Percentiles rank a stretch among this genome's conserved stretches.
These are phyloP conservation scores for Boletus fagicola DNA, from an alignment of 768 basidiomycete species.

Conservation along the genomic window DNA sequence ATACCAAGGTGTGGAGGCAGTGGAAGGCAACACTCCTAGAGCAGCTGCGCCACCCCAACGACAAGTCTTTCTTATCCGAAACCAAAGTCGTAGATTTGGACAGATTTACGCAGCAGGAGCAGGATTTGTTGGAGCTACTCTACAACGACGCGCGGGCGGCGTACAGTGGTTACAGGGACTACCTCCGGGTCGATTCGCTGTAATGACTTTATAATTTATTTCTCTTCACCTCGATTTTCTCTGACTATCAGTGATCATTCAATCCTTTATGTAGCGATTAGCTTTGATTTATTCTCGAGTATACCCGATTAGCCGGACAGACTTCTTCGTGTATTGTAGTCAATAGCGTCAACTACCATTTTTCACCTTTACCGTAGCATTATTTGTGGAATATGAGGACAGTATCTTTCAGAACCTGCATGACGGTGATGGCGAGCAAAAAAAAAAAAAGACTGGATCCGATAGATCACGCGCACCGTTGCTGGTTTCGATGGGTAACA, in stretches of 20 bases:
- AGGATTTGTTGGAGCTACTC: not conserved
- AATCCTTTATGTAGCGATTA: not conserved
- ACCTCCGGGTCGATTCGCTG: not conserved
- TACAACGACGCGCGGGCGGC: not conserved
- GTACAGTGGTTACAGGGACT: not conserved
- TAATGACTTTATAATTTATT: not conserved
- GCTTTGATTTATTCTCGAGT: no score
- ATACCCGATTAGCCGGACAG: not conserved
- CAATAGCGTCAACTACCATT: not conserved
- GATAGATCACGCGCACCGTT: no score
- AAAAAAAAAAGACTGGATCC: no score
- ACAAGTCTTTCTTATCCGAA: not conserved
- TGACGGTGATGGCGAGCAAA: no score
- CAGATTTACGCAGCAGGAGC: not conserved
- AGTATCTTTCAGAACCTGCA: no score
- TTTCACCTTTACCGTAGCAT: no score
- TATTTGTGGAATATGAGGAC: no score
- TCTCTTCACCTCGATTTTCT: conserved; percentile 8
- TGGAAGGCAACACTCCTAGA: not conserved
- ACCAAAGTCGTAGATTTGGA: not conserved
- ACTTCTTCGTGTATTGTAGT: not conserved
- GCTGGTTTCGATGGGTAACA: no score
- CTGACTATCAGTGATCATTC: not conserved
- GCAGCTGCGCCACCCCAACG: not conserved
- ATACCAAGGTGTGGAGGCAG: not conserved